A percentile compares a stretch with the other conserved stretches of the same genome.
Conservation (phyloP, 768 basidiomycete genomes). For the Pisolithus tinctorius region DNA sequence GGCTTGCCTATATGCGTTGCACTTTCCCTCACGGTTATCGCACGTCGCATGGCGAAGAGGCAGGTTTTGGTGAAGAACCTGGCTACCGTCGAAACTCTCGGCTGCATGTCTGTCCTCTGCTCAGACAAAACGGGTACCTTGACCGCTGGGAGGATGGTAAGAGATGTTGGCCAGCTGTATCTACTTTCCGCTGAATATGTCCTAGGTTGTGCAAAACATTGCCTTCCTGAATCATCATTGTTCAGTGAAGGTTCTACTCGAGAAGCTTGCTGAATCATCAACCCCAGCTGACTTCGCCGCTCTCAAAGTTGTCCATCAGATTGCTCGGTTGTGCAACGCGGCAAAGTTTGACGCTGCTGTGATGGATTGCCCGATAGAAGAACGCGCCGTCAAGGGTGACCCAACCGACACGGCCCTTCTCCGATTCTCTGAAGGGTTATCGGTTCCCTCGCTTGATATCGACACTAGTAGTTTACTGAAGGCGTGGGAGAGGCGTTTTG, state of each 20-base stretch:
- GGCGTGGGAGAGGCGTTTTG: slow-evolving; percentile 23
- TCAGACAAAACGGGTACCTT: slow-evolving; percentile 51
- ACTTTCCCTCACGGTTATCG: slow-evolving; percentile 44
- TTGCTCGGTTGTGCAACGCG: slow-evolving; percentile 51
- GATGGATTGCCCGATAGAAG: slow-evolving; percentile 19
- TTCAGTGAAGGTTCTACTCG: slow-evolving; percentile 12
- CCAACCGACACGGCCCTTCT: slow-evolving; percentile 50
- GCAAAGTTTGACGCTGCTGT: slow-evolving; percentile 39
- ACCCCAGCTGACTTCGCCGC: slow-evolving; percentile 12
- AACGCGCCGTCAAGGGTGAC: slow-evolving; percentile 37
- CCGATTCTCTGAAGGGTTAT: slow-evolving; percentile 34
- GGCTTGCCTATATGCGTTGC: slow-evolving; percentile 39
- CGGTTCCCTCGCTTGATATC: too few species aligned
- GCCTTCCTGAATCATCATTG: slow-evolving; percentile 29
- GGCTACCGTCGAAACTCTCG: slow-evolving; percentile 48
- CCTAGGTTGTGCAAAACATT: slow-evolving; percentile 32
- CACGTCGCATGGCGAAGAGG: slow-evolving; percentile 41
- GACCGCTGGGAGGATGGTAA: slow-evolving; percentile 42
- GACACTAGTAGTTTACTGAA: slow-evolving; percentile 6
- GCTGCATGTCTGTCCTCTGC: slow-evolving; percentile 46
- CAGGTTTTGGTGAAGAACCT: slow-evolving; percentile 46
- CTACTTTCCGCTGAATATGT: background rate
- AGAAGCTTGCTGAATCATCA: slow-evolving; percentile 6
- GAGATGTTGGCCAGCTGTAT: background rate
- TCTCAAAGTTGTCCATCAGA: slow-evolving; percentile 27